A percentile compares a stretch with the other conserved stretches of the same genome.
Evolutionary conservation across 2,329 filamentous ascomycete species (phyloP).

Genomic region (Periconia digitata): DNA sequence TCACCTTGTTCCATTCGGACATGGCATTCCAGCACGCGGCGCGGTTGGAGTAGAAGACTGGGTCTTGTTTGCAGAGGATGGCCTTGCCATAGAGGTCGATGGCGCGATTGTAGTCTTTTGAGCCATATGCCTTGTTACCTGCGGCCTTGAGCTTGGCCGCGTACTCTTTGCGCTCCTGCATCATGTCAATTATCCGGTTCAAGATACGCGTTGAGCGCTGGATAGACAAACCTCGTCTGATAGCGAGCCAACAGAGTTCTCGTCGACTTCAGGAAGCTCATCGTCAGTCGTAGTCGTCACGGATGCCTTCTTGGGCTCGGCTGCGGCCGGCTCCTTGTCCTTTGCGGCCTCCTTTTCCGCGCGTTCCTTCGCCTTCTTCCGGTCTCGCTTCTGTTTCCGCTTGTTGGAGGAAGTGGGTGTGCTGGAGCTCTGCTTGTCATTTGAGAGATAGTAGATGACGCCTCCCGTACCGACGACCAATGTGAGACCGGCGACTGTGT

Average conservation of each 20-base stretch:
- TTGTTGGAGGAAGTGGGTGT: slow-evolving; percentile 45
- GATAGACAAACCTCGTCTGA: slow-evolving; percentile 43
- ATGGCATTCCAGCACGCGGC: slow-evolving; percentile 96
- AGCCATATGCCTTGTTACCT: slow-evolving; percentile 94
- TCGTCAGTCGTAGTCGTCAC: slow-evolving; percentile 44
- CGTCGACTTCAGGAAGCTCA: slow-evolving; percentile 53
- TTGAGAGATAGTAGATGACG: slow-evolving; percentile 83
- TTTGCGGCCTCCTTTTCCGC: slow-evolving; percentile 52
- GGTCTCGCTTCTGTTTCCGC: slow-evolving; percentile 87
- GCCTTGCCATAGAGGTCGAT: slow-evolving; percentile 96
- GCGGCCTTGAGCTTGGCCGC: slow-evolving; percentile 91
- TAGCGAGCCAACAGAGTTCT: slow-evolving; percentile 46
- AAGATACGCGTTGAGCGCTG: background rate
- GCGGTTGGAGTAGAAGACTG: slow-evolving; percentile 98
- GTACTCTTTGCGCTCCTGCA: slow-evolving; percentile 78
- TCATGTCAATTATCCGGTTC: slow-evolving; percentile 37
- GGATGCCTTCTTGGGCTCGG: slow-evolving; percentile 40
- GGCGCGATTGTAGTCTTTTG: slow-evolving; percentile 89
- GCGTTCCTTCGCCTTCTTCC: slow-evolving; percentile 81
- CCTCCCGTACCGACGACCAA: slow-evolving; percentile 89
- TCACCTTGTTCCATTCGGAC: slow-evolving; percentile 90
- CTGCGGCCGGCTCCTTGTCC: slow-evolving; percentile 32
- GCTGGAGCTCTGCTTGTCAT: slow-evolving; percentile 50
- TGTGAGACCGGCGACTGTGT: slow-evolving; percentile 93
- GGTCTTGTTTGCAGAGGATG: slow-evolving; percentile 94